phyloP scores from a whole-genome alignment of 1,139 yeast species.

The Lodderomyces jiufengensis region DNA sequence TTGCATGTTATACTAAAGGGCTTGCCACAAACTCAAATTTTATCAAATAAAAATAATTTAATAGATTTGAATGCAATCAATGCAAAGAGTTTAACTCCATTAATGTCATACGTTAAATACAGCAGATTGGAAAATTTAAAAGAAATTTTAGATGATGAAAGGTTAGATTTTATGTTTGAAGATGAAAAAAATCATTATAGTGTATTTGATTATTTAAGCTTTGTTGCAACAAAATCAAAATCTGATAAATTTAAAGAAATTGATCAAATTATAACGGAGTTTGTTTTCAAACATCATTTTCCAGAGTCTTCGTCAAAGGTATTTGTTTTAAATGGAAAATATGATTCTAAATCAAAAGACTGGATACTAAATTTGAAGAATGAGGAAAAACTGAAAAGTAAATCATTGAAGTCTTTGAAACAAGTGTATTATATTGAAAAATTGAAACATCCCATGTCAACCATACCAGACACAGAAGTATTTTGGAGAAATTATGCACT shows the following conservation, averaged over 20 bases:
- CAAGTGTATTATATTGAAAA: slow-evolving; percentile 31
- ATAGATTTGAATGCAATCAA: slow-evolving; percentile 64
- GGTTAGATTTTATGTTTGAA: slow-evolving; percentile 42
- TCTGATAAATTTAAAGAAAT: slow-evolving; percentile 36
- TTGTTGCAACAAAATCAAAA: slow-evolving; percentile 28
- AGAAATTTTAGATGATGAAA: slow-evolving; percentile 40
- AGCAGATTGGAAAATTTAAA: slow-evolving; percentile 59
- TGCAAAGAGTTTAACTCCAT: slow-evolving; percentile 58
- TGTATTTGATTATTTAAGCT: slow-evolving; percentile 39
- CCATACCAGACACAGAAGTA: slow-evolving; percentile 35
- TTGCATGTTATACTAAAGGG: slow-evolving; percentile 62
- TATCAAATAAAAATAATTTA: slow-evolving; percentile 31
- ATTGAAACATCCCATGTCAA: slow-evolving; percentile 32
- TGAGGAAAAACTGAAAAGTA: slow-evolving; percentile 13
- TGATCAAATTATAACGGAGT: slow-evolving; percentile 42
- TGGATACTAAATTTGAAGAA: slow-evolving; percentile 32
- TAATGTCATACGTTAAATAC: slow-evolving; percentile 69
- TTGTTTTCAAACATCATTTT: slow-evolving; percentile 26
- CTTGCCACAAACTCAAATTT: slow-evolving; percentile 36
- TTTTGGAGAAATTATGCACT: slow-evolving; percentile 38
- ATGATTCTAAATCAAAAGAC: slow-evolving; percentile 28
- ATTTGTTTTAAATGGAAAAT: slow-evolving; percentile 35
- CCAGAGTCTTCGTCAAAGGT: slow-evolving; percentile 17
- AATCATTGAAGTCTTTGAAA: slow-evolving; percentile 39
- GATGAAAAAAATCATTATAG: slow-evolving; percentile 44